These are phyloP conservation scores for Leccinum uliginosum DNA, from an alignment of 768 basidiomycete genomes.

Conservation along the genomic window DNA sequence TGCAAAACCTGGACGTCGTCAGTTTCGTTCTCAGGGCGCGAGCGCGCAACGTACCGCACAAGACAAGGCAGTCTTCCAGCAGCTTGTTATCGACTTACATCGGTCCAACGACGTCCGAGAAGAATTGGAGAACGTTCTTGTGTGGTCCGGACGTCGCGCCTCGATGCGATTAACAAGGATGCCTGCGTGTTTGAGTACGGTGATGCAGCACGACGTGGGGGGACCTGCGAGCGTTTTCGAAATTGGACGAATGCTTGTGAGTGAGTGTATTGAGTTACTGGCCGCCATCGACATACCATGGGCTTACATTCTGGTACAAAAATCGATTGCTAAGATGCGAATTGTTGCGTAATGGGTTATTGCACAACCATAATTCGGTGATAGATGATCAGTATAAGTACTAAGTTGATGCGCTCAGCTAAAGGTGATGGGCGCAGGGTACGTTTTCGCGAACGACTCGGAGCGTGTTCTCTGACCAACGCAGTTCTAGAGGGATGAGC, in stretches of 20 bases:
- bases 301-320: not conserved
- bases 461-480: slow-evolving; percentile 36
- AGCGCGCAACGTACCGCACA: slow-evolving; percentile 32
- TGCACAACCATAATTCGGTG: slow-evolving; percentile 8
- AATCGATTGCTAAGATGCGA: not conserved
- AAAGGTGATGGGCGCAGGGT: slow-evolving; percentile 44
- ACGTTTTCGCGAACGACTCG: not conserved
- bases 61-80: slow-evolving; percentile 58
- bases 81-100: slow-evolving; percentile 52
- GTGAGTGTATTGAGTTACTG: not conserved
- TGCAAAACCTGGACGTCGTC: slow-evolving; percentile 15
- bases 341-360: slow-evolving; percentile 1
- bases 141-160: slow-evolving; percentile 18
- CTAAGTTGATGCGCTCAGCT: slow-evolving; percentile 30
- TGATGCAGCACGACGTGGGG: slow-evolving; percentile 44
- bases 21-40: not conserved
- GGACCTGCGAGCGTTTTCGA: slow-evolving; percentile 37
- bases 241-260: slow-evolving; percentile 8
- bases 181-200: slow-evolving; percentile 49
- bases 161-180: slow-evolving; percentile 40
- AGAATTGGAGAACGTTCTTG: slow-evolving; percentile 49
- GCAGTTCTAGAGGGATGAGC: slow-evolving; percentile 49
- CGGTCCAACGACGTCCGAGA: slow-evolving; percentile 53
- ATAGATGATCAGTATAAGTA: not conserved
- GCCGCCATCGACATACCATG: not conserved